Conservation (phyloP, 371 early-diverging fungal species). For the Gilbertella persicaria region DNA sequence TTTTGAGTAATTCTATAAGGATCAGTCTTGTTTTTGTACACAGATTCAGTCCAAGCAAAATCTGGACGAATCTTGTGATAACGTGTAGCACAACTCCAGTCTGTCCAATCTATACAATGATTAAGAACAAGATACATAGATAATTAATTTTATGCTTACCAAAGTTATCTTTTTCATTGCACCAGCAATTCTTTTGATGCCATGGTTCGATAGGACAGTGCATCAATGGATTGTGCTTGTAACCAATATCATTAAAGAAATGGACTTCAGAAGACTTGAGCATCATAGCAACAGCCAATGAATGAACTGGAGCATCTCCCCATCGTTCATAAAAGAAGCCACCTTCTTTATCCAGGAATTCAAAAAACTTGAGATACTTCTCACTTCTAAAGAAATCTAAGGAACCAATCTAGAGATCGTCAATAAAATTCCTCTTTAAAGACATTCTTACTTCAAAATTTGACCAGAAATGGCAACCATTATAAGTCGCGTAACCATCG, state of each 20-base stretch:
- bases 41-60: slow-evolving; percentile 36
- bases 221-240: slow-evolving; percentile 67
- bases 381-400: slow-evolving; percentile 77
- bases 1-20: too few species aligned
- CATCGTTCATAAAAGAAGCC: slow-evolving; percentile 92
- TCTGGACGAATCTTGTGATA: slow-evolving; percentile 21
- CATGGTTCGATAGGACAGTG: slow-evolving; percentile 70
- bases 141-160: slow-evolving; percentile 64
- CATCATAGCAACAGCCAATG: slow-evolving; percentile 85
- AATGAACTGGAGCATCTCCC: slow-evolving; percentile 83
- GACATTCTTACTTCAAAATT: slow-evolving; percentile 51
- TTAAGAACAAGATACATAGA: not conserved
- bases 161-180: slow-evolving; percentile 48
- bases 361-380: slow-evolving; percentile 77
- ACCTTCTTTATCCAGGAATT: slow-evolving; percentile 76
- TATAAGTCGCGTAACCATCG: slow-evolving; percentile 41
- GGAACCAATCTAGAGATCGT: slow-evolving; percentile 66
- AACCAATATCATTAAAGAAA: slow-evolving; percentile 92
- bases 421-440: slow-evolving; percentile 1
- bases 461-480: slow-evolving; percentile 87
- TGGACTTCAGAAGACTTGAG: slow-evolving; percentile 79
- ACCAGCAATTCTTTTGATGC: slow-evolving; percentile 55
- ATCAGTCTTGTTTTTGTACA: slow-evolving; percentile 30
- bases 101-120: slow-evolving; percentile 32
- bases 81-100: slow-evolving; percentile 43